phyloP scores from a whole-genome alignment of 2,329 filamentous ascomycete genomes.

The Sporothrix sp. region DNA sequence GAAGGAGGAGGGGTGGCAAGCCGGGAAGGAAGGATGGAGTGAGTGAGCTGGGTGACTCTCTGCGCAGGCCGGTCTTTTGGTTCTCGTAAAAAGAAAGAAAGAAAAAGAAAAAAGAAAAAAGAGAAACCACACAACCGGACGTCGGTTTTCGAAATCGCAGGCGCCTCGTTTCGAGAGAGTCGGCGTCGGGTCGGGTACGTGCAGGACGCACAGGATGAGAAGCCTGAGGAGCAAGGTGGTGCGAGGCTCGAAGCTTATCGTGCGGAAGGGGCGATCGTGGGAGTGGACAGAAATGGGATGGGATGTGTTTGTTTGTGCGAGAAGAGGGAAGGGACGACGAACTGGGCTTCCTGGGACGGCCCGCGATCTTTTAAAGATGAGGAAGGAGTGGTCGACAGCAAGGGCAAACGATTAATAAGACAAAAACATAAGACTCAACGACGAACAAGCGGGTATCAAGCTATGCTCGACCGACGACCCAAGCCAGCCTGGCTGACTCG shows the following conservation, averaged over 20 bases:
- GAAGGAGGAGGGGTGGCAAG: neutral
- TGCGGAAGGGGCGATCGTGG: neutral
- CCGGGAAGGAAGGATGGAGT: neutral
- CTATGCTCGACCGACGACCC: neutral
- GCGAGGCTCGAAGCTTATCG: neutral
- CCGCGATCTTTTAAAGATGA: neutral
- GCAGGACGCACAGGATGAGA: neutral
- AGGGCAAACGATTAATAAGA: too few relatives aligned
- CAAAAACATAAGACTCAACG: neutral
- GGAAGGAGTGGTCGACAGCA: neutral
- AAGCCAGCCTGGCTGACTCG: neutral
- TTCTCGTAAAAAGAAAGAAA: neutral
- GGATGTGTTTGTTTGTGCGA: neutral
- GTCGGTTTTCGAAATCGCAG: too few relatives aligned
- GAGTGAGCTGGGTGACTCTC: neutral
- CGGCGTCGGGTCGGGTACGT: neutral
- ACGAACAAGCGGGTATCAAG: neutral
- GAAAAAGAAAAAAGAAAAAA: neutral
- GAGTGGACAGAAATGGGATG: neutral
- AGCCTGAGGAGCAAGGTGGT: neutral
- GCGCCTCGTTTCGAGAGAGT: too few relatives aligned
- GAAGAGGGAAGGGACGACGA: neutral
- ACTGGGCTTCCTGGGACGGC: too few relatives aligned
- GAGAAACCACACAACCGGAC: neutral
- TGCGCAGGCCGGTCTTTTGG: neutral